Base-by-base conservation (phyloP, 305 asterid genomes). In the Solanum hybrid region DNA sequence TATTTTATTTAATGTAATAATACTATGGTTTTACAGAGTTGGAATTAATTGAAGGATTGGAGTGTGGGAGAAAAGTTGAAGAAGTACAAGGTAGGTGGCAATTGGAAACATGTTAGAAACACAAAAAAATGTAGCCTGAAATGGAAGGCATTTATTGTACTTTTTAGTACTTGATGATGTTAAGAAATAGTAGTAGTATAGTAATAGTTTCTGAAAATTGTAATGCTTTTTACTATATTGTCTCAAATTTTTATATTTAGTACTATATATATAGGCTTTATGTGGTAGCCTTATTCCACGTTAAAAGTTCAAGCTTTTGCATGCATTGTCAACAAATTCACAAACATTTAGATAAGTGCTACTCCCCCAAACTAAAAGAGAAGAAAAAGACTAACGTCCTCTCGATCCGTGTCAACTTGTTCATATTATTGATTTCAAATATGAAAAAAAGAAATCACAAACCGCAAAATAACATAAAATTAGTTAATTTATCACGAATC, bases 171-270 rank as follows among this genome's bases (percentile, higher is more conserved):
- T 85, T 85, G 76, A 11, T 51, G 87, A 6, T 85, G 87, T 22
- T 31, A 85, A 36, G 29, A 85, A 85, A 56, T 85, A 80, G 10
- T 69, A 76, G 14, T 76, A 79, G 69, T 84, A 29, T 51, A 84
- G 71, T 84, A 75, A 84, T 84, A 84, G 72, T 29, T 29, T 84
- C 40, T 85, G 87, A 51, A 56, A 84, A 29, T 84, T 84, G 75
- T 84, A 46, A 84, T 84, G 87, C 31, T 84, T 84, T 78, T 82
- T 10, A 82, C 10, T 11, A 82, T 17, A 29, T 79, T 51, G 12
- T 84, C 87, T 51, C 20, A 31, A 84, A 10, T 51, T 29, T 17
- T 32, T 51, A 84, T 84, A 31, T 20, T 29, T 31, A 42, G 60
- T 42, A 81, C 17, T 36, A 81, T 17, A 46, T 22, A 60, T 22